Conservation (phyloP, 2,329 filamentous ascomycete species). For the Colletotrichum spaethianum region DNA sequence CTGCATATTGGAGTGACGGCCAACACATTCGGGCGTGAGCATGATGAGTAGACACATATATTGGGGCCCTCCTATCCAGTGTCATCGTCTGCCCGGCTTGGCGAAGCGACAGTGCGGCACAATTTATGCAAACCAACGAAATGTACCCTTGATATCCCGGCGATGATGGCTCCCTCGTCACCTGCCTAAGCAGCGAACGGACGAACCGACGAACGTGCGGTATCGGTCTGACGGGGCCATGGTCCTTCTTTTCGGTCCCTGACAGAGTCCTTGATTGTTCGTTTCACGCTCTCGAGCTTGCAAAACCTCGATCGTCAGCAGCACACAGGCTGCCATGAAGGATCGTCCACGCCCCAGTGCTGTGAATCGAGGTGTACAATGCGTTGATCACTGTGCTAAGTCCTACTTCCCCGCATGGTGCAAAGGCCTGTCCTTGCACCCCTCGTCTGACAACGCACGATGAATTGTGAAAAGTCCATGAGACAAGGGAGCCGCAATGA, state of each 20-base stretch:
- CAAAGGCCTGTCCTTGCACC: neutral
- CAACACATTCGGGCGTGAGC: conserved; percentile 7
- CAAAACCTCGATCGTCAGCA: neutral
- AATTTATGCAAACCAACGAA: neutral
- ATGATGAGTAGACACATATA: neutral
- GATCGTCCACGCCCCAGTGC: conserved; percentile 2
- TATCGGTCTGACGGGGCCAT: neutral
- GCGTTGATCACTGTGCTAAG: neutral
- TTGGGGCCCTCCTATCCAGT: neutral
- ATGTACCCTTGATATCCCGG: neutral
- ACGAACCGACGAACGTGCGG: neutral
- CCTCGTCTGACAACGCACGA: neutral
- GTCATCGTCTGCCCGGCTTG: neutral
- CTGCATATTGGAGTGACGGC: conserved; percentile 5
- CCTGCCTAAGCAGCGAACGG: neutral
- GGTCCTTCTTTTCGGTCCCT: conserved; percentile 5
- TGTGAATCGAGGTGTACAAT: neutral
- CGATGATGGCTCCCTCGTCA: neutral
- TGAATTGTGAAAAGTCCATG: neutral
- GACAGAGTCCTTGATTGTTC: neutral
- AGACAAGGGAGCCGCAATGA: neutral
- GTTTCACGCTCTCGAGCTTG: neutral
- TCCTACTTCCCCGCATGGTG: conserved; percentile 2
- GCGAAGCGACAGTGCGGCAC: neutral
- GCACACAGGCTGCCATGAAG: neutral